These are phyloP conservation scores for Botrytis paeoniae DNA, from an alignment of 2,329 filamentous ascomycete genomes.

Conservation along the genomic window DNA sequence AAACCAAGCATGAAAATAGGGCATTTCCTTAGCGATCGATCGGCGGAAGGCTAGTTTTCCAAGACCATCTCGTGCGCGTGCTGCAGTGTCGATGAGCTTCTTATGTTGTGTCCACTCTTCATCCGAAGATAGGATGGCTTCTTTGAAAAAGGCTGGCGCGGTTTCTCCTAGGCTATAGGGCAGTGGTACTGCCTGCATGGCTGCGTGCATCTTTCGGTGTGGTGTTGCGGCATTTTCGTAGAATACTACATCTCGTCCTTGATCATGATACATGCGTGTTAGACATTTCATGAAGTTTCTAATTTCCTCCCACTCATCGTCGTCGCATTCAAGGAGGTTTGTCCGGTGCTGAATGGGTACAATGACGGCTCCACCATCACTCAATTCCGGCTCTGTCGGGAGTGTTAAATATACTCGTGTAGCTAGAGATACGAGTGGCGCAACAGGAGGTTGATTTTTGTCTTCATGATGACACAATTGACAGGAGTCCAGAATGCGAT, in stretches of 20 bases:
- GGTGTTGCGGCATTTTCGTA: constrained; percentile 94
- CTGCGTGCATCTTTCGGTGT: constrained; percentile 75
- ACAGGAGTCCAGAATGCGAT: constrained; percentile 79
- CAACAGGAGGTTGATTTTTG: constrained; percentile 67
- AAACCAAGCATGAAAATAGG: constrained; percentile 98
- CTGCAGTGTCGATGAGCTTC: constrained; percentile 86
- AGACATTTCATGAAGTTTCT: constrained; percentile 98
- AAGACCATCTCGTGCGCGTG: constrained; percentile 61
- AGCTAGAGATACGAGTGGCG: constrained; percentile 80
- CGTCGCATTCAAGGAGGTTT: constrained; percentile 95
- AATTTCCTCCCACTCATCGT: constrained; percentile 99
- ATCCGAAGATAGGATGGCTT: constrained; percentile 83
- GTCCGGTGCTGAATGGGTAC: constrained; percentile 82
- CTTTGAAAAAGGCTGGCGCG: constrained; percentile 90
- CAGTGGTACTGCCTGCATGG: constrained; percentile 81
- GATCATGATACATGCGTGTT: constrained; percentile 89
- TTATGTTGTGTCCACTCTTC: constrained; percentile 95
- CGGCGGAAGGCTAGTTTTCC: constrained; percentile 80
- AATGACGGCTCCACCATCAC: constrained; percentile 79
- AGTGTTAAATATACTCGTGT: constrained; percentile 87
- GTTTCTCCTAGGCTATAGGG: constrained; percentile 89
- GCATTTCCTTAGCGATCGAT: constrained; percentile 89
- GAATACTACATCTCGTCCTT: constrained; percentile 89
- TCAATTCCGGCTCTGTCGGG: constrained; percentile 84
- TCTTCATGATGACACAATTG: constrained; percentile 93